Conservation (phyloP, 2,329 filamentous ascomycete genomes). For the Colletotrichum kahawae region DNA sequence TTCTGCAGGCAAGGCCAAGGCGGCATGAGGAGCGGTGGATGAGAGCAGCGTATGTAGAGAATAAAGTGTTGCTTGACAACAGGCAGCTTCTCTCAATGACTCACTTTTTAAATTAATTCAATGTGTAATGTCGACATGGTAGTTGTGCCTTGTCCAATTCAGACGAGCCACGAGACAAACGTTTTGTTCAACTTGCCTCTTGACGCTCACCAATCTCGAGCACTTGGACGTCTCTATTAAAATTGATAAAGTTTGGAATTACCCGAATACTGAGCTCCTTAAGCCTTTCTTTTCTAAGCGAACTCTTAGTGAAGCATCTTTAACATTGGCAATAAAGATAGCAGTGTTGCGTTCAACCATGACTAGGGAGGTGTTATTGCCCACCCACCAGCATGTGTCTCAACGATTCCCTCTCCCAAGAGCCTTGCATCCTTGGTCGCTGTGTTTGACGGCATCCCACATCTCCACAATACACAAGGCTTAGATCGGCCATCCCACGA, state of each 20-base stretch:
- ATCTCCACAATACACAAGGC: background rate
- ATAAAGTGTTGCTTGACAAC: background rate
- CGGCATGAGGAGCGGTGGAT: background rate
- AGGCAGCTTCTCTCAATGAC: background rate
- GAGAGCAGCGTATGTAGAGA: background rate
- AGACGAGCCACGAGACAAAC: background rate
- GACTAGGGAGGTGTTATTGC: background rate
- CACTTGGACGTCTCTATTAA: background rate
- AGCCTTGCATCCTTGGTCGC: background rate
- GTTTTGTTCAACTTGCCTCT: background rate
- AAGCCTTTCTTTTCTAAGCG: background rate
- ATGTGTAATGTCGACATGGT: fast-evolving
- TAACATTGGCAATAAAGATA: background rate
- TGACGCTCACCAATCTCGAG: background rate
- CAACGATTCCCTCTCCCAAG: background rate
- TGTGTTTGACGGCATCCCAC: background rate
- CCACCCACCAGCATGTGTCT: background rate
- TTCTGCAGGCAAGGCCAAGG: background rate
- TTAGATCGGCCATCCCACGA: background rate
- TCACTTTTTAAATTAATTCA: background rate
- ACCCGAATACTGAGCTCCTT: fast-evolving
- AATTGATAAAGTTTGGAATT: background rate
- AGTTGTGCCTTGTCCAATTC: fast-evolving
- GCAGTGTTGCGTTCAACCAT: background rate
- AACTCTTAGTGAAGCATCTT: background rate